Evolutionary conservation across 1,139 yeast genomes (phyloP), one percentile per base, ranked within the genome.

Genomic region (Pichia inconspicua): DNA sequence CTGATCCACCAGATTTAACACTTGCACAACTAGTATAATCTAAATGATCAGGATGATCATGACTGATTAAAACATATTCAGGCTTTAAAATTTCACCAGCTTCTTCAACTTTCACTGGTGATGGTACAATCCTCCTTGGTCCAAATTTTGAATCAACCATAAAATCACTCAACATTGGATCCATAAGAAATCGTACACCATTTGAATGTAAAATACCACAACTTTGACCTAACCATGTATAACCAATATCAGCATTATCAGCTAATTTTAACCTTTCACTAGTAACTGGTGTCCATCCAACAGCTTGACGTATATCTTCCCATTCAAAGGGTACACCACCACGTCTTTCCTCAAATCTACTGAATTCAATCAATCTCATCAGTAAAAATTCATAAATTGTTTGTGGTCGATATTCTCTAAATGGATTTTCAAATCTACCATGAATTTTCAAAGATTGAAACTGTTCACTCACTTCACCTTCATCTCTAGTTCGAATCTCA

Each of bases 151-250:
- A 73, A 50, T 75, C 74, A 35, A 90, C 74, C 42, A 90, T 70
- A 56, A 77, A 81, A 50, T 84, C 78, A 44, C 85, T 78, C 58
- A 90, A 78, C 34, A 89, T 69, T 0, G 97, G 97, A 63, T 90
- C 97, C 2, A 96, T 84, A 41, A 90, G 66, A 53, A 90, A 73
- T 11, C 36, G 25, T 25, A 37, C 22, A 54, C 83, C 86, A 15
- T 88, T 68, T 1, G 88, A 86, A 5, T 84, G 75, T 5, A 88
- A 69, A 48, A 79, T 75, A 3, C 92, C 78, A 64, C 97, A 88
- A 46, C 95, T 84, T 63, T 90, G 97, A 3, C 97, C 97, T 40
- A 90, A 65, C 97, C 97, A 90, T 0, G 97, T 88, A 59, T 84
- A 78, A 4, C 84, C 70, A 57, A 85, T 42, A 11, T 39, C 1